These are phyloP conservation scores for Fusarium poae DNA, from an alignment of 2,329 filamentous ascomycete species.

Conservation along the genomic window DNA sequence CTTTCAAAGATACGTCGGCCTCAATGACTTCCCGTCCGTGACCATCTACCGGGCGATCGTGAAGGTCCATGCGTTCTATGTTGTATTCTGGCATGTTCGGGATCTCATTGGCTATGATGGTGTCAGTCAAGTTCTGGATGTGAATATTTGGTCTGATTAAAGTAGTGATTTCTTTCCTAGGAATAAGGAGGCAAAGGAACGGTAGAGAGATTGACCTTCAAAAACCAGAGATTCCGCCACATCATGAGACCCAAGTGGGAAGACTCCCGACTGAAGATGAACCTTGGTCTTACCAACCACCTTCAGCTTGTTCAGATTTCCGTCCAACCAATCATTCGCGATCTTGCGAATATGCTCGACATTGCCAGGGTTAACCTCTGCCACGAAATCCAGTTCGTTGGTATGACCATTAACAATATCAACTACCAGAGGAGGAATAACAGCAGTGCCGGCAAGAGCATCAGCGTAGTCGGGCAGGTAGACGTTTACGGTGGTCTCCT, in stretches of 20 bases:
- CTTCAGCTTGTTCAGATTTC: slow-evolving; percentile 77
- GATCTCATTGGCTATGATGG: slow-evolving; percentile 72
- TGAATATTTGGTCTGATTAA: slow-evolving; percentile 48
- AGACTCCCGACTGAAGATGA: slow-evolving; percentile 80
- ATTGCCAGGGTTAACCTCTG: slow-evolving; percentile 81
- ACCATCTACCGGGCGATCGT: slow-evolving; percentile 71
- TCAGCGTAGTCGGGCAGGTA: slow-evolving; percentile 87
- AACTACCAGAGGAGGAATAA: slow-evolving; percentile 80
- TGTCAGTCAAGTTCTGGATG: slow-evolving; percentile 50
- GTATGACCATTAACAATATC: slow-evolving; percentile 81
- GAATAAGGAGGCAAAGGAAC: slow-evolving; percentile 71
- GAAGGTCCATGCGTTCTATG: slow-evolving; percentile 83
- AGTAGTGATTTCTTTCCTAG: slow-evolving; percentile 68
- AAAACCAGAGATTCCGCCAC: slow-evolving; percentile 82
- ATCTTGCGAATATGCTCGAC: slow-evolving; percentile 81
- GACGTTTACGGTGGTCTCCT: slow-evolving; percentile 78
- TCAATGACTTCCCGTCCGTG: slow-evolving; percentile 75
- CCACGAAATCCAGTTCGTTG: slow-evolving; percentile 83
- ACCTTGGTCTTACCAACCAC: slow-evolving; percentile 81
- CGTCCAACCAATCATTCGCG: slow-evolving; percentile 89
- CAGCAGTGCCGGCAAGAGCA: slow-evolving; percentile 80
- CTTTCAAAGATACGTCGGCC: slow-evolving; percentile 79
- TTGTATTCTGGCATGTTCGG: slow-evolving; percentile 85
- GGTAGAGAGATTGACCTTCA: slow-evolving; percentile 83
- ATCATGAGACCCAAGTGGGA: slow-evolving; percentile 81